Evolutionary conservation across 306 rosid species (phyloP).

Genomic region (Comarum palustre): DNA sequence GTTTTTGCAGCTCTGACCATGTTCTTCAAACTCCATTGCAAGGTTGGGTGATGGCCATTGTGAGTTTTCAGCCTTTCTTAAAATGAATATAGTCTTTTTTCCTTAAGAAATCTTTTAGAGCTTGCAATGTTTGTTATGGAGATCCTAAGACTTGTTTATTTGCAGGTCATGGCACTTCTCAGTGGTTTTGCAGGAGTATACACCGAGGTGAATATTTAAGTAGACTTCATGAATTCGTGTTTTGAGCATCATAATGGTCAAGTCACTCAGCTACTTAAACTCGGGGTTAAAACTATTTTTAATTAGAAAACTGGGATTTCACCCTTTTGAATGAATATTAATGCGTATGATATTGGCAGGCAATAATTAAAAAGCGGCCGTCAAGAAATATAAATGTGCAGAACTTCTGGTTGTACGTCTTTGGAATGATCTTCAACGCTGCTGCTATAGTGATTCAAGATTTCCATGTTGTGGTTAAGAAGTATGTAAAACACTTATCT

Average conservation of each 20-base stretch:
- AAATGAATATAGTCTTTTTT: background rate
- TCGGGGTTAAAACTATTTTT: background rate
- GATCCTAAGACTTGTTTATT: slow-evolving; percentile 13
- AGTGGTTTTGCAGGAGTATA: slow-evolving; percentile 98
- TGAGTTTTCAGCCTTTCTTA: slow-evolving; percentile 50
- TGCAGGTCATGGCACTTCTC: slow-evolving; percentile 88
- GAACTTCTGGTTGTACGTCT: slow-evolving; percentile 91
- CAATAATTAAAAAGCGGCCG: slow-evolving; percentile 92
- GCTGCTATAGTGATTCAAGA: slow-evolving; percentile 89
- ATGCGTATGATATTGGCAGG: slow-evolving; percentile 49
- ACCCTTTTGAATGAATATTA: background rate
- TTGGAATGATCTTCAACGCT: slow-evolving; percentile 90
- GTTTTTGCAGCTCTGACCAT: slow-evolving; percentile 66
- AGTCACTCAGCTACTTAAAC: slow-evolving; percentile 10
- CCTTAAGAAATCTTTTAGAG: background rate
- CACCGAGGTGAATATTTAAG: slow-evolving; percentile 70
- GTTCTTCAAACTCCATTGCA: slow-evolving; percentile 93
- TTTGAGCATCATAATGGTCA: slow-evolving; percentile 16
- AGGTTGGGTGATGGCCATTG: slow-evolving; percentile 96
- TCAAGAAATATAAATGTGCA: slow-evolving; percentile 92
- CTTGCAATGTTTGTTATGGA: slow-evolving; percentile 16
- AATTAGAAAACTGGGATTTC: background rate
- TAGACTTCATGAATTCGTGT: background rate
- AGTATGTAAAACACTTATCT: slow-evolving; percentile 43
- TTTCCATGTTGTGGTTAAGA: slow-evolving; percentile 82